Conservation (phyloP, 2,329 filamentous ascomycete species). For the Monilinia fructicola region DNA sequence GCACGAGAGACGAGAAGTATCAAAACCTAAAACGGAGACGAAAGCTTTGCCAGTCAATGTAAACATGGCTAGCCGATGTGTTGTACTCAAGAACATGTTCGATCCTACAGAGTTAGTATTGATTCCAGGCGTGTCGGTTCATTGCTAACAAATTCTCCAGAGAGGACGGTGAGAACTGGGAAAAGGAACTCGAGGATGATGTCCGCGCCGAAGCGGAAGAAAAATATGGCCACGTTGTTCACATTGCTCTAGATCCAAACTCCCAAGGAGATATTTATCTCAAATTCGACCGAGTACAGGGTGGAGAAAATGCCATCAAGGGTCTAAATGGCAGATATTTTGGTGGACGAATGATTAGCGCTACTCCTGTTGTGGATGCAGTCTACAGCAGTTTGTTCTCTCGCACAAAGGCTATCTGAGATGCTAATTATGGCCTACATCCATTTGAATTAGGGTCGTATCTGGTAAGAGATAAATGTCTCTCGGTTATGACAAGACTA, state of each 20-base stretch:
- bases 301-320: constrained; percentile 96
- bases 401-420: constrained; percentile 77
- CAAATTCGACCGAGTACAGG: constrained; percentile 94
- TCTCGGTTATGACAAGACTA: constrained; percentile 1
- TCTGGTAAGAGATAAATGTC: constrained; percentile 30
- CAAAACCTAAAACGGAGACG: constrained; percentile 75
- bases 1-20: constrained; percentile 65
- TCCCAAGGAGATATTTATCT: constrained; percentile 96
- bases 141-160: constrained; percentile 51
- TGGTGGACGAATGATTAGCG: constrained; percentile 87
- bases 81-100: constrained; percentile 95
- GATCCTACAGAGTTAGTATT: constrained; percentile 79
- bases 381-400: constrained; percentile 98
- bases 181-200: constrained; percentile 92
- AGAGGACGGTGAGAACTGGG: constrained; percentile 83
- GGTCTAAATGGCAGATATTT: constrained; percentile 97
- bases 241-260: constrained; percentile 92
- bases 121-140: not conserved
- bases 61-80: constrained; percentile 89
- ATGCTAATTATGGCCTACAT: constrained; percentile 39
- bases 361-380: constrained; percentile 93
- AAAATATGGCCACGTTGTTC: constrained; percentile 96
- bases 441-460: constrained; percentile 33
- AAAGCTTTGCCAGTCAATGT: constrained; percentile 82
- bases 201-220: constrained; percentile 88